Conservation (phyloP, 495 filamentous ascomycete species). For the Hypomontagnella monticulosa region DNA sequence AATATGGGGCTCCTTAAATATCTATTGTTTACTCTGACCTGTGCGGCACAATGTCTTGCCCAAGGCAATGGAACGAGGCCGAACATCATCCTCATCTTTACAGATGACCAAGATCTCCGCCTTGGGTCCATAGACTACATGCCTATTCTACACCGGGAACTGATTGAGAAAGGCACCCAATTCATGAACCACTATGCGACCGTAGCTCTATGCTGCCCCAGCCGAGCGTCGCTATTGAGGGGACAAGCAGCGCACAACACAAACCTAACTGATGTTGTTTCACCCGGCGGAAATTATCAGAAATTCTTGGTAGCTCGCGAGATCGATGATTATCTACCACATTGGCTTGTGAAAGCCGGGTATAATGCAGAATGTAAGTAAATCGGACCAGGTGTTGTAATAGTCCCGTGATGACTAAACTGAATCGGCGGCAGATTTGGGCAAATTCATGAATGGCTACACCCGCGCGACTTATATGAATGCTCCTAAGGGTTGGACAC, state of each 20-base stretch:
- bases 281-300: conserved; percentile 63
- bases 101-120: conserved; percentile 63
- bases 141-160: conserved; percentile 48
- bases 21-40: not conserved
- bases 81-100: conserved; percentile 64
- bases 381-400: no score
- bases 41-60: not conserved
- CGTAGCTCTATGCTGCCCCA: conserved; percentile 57
- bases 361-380: conserved; percentile 64
- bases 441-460: conserved; percentile 66
- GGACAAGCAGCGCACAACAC: conserved; percentile 69
- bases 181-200: conserved; percentile 62
- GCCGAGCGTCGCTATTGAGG: conserved; percentile 62
- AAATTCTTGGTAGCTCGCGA: conserved; percentile 64
- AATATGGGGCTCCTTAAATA: not conserved
- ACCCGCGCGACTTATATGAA: conserved; percentile 55
- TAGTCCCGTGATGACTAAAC: no score
- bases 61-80: conserved; percentile 25
- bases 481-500: conserved; percentile 42
- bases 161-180: conserved; percentile 55
- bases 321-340: conserved; percentile 64
- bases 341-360: conserved; percentile 65
- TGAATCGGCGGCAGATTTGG: conserved; percentile 43
- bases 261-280: conserved; percentile 66
- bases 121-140: conserved; percentile 58